Evolutionary conservation across 768 basidiomycete species (phyloP).

Genomic region (Mycena metata): DNA sequence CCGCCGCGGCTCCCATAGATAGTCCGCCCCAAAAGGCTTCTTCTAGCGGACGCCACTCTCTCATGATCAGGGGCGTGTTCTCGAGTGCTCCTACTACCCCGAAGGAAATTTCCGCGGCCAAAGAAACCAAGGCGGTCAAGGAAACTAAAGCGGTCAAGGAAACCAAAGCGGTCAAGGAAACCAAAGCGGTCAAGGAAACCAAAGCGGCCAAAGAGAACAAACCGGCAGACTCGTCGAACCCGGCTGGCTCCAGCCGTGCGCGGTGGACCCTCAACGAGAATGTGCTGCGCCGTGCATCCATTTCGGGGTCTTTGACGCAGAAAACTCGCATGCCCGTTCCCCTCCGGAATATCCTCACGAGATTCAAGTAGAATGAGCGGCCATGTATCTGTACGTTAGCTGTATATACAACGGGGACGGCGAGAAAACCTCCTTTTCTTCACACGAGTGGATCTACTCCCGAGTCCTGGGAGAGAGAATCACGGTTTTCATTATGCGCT

Average conservation of each 20-base stretch:
- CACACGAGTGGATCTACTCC: no score
- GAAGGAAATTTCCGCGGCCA: no score
- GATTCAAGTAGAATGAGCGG: conserved; percentile 54
- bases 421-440: no score
- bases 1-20: conserved; percentile 11
- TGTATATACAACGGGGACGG: no score
- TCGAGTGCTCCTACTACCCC: conserved; percentile 28
- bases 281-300: conserved; percentile 46
- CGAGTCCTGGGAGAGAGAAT: no score
- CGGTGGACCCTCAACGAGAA: conserved; percentile 53
- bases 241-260: conserved; percentile 35
- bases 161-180: conserved; percentile 15
- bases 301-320: conserved; percentile 41
- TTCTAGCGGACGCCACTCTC: conserved; percentile 49
- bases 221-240: conserved; percentile 29
- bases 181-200: no score
- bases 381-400: neutral
- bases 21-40: conserved; percentile 20
- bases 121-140: no score
- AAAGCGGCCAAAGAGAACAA: conserved; percentile 34
- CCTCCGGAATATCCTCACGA: conserved; percentile 60
- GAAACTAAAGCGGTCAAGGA: conserved; percentile 4
- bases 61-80: conserved; percentile 48
- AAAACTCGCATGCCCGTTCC: conserved; percentile 62
- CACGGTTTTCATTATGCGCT: no score